These are phyloP conservation scores for Senecio squalidus DNA, from an alignment of 140 eudicot species.

Conservation along the genomic window DNA sequence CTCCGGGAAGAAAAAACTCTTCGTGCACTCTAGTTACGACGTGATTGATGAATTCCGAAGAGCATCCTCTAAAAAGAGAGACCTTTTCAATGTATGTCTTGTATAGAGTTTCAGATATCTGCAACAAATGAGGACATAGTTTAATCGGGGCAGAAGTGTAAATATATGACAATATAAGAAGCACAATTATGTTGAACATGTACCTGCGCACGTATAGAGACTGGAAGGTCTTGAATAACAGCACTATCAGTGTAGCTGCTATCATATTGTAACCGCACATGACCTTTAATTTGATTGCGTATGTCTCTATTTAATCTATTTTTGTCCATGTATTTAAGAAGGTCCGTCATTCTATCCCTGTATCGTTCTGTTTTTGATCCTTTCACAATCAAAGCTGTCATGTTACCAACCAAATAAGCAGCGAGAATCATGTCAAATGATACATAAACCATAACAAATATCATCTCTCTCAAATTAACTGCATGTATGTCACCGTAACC, in stretches of 20 bases:
- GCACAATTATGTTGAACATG: not conserved
- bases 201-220: constrained; percentile 88
- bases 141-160: not conserved
- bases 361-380: constrained; percentile 93
- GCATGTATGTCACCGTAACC: constrained; percentile 99
- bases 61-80: constrained; percentile 66
- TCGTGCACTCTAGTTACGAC: constrained; percentile 73
- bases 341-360: constrained; percentile 81
- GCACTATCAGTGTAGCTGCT: constrained; percentile 56
- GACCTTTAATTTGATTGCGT: constrained; percentile 63
- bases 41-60: constrained; percentile 66
- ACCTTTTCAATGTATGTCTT: constrained; percentile 49
- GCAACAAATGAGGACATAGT: constrained; percentile 20
- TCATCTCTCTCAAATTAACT: constrained; percentile 87
- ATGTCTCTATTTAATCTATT: constrained; percentile 53
- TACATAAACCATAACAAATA: constrained; percentile 79
- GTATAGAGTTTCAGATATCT: constrained; percentile 76
- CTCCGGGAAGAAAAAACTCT: constrained; percentile 93
- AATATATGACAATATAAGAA: not conserved
- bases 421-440: constrained; percentile 91
- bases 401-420: constrained; percentile 93
- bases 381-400: constrained; percentile 91
- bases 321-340: constrained; percentile 64
- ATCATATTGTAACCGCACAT: constrained; percentile 54
- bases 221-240: constrained; percentile 81